Evolutionary conservation across 805 yeast genomes (phyloP).

Genomic region (Saccharomycopsis guyanensis): DNA sequence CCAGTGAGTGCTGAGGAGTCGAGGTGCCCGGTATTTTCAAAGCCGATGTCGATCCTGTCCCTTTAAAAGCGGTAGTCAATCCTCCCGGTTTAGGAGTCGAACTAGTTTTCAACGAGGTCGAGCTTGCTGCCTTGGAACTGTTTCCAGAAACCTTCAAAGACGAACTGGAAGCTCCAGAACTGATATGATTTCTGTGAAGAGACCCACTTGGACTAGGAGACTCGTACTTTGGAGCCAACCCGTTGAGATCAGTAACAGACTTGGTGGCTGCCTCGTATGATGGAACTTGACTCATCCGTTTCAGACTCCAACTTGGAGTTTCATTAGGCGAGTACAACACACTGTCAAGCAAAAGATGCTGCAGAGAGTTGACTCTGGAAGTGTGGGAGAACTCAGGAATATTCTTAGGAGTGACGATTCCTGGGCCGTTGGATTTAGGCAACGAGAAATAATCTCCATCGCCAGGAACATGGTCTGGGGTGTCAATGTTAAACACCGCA

Average conservation of each 20-base stretch:
- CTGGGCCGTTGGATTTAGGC: slow-evolving; percentile 28
- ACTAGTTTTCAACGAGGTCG: too few species aligned
- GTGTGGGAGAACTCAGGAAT: slow-evolving; percentile 47
- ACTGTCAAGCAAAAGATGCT: slow-evolving; percentile 23
- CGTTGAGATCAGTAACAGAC: slow-evolving; percentile 40
- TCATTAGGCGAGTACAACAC: slow-evolving; percentile 16
- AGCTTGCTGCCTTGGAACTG: too few species aligned
- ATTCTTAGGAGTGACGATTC: not conserved
- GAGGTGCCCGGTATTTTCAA: too few species aligned
- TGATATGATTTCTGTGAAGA: too few species aligned
- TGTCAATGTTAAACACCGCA: too few species aligned
- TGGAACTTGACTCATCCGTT: slow-evolving; percentile 63
- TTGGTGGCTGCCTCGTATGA: slow-evolving; percentile 75
- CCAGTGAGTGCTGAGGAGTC: too few species aligned
- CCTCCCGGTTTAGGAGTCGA: too few species aligned
- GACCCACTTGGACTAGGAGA: not conserved
- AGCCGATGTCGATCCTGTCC: too few species aligned
- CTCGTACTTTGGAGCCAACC: slow-evolving; percentile 62
- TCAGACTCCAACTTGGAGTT: slow-evolving; percentile 32
- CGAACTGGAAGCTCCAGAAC: not conserved
- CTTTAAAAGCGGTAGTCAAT: too few species aligned
- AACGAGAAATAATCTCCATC: slow-evolving; percentile 33
- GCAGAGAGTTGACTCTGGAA: slow-evolving; percentile 50
- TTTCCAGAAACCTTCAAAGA: too few species aligned
- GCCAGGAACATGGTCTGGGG: slow-evolving; percentile 22